Percentiles rank a stretch among this genome's conserved stretches.
Conservation (phyloP, 495 filamentous ascomycete species). For the Aspergillus panamensis region DNA sequence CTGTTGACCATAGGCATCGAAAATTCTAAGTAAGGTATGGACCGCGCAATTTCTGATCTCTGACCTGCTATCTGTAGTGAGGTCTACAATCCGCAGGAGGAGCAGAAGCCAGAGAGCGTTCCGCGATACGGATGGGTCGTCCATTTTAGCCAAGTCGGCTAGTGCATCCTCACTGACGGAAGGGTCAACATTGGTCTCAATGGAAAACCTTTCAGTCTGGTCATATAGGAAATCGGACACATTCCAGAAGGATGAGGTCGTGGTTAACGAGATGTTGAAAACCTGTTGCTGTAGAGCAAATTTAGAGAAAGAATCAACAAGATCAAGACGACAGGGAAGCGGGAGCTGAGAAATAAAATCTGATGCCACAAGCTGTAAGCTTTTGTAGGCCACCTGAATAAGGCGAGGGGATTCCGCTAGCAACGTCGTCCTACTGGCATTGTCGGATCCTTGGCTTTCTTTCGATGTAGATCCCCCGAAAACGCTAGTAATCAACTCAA, state of each 20-base stretch:
- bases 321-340: constrained; percentile 69
- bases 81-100: constrained; percentile 69
- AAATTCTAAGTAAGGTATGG: constrained; percentile 85
- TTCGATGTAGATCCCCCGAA: constrained; percentile 52
- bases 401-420: constrained; percentile 65
- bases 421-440: constrained; percentile 21
- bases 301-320: constrained; percentile 82
- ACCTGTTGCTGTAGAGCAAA: constrained; percentile 87
- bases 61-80: constrained; percentile 72
- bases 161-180: constrained; percentile 43
- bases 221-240: constrained; percentile 78
- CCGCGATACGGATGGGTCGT: constrained; percentile 39
- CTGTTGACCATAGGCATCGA: constrained; percentile 83
- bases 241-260: constrained; percentile 92
- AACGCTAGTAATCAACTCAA: constrained; percentile 79
- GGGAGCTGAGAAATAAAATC: constrained; percentile 85
- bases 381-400: constrained; percentile 79
- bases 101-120: constrained; percentile 79
- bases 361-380: constrained; percentile 87
- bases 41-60: constrained; percentile 90
- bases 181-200: constrained; percentile 41
- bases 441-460: constrained; percentile 19
- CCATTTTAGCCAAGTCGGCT: constrained; percentile 30
- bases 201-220: constrained; percentile 42
- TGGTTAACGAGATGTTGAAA: constrained; percentile 92